Evolutionary conservation across 176 grass and related monocot genomes (phyloP).

Genomic region (Urochloa ruziziensis): DNA sequence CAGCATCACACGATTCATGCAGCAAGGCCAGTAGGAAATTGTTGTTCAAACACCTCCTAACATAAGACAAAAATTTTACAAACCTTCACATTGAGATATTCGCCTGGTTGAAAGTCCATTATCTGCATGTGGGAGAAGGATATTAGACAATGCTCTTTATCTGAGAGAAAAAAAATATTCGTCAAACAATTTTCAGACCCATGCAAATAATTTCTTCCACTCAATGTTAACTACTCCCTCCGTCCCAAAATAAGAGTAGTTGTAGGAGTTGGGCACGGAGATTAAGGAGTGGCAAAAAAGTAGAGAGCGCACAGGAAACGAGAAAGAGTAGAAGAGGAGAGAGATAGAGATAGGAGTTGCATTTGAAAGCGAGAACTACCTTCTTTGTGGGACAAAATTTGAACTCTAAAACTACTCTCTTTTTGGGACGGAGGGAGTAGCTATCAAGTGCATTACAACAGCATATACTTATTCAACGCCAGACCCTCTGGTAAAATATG

Average conservation of each 20-base stretch:
- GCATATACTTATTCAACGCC: slow-evolving; percentile 6
- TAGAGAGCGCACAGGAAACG: too few species aligned
- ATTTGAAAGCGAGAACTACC: too few species aligned
- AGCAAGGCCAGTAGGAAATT: not conserved
- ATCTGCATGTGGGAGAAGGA: slow-evolving; percentile 52
- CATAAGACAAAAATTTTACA: slow-evolving; percentile 7
- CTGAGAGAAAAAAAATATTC: not conserved
- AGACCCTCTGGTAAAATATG: not conserved
- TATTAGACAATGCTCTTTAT: slow-evolving; percentile 18
- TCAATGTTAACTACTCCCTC: too few species aligned
- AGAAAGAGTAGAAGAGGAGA: too few species aligned
- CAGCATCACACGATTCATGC: not conserved
- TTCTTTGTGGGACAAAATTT: too few species aligned
- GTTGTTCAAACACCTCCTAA: not conserved
- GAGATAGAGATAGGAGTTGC: too few species aligned
- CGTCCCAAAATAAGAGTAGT: too few species aligned
- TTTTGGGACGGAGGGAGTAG: too few species aligned
- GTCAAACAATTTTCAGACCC: not conserved
- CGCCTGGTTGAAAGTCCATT: slow-evolving; percentile 98
- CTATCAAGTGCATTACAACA: not conserved
- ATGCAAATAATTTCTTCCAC: not conserved
- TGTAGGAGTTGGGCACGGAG: too few species aligned
- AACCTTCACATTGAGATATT: slow-evolving; percentile 99
- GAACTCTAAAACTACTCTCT: too few species aligned
- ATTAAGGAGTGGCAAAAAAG: too few species aligned